Evolutionary conservation across 768 basidiomycete genomes (phyloP).

Genomic region (Rhizopogon vesiculosus): DNA sequence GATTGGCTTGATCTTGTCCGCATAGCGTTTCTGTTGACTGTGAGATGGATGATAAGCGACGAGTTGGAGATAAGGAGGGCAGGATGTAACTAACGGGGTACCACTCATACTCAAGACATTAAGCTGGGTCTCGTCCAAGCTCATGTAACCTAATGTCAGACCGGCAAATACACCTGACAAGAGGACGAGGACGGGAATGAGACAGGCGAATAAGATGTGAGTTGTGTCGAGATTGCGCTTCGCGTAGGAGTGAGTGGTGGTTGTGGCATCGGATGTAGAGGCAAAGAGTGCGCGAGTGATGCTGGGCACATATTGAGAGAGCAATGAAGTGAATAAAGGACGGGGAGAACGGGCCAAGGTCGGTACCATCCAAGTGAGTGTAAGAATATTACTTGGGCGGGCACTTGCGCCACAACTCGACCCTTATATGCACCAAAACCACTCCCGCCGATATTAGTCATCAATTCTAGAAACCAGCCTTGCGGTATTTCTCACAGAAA

Average conservation of each 20-base stretch:
- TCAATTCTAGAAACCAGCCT: not conserved
- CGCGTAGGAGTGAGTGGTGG: constrained; percentile 20
- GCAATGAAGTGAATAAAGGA: constrained; percentile 37
- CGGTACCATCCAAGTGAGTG: constrained; percentile 34
- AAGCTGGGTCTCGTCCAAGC: constrained; percentile 87
- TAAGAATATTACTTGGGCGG: not conserved
- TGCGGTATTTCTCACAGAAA: no score
- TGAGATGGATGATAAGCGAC: not conserved
- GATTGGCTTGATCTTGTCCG: constrained; percentile 82
- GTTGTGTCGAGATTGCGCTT: constrained; percentile 23
- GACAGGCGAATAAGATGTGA: constrained; percentile 37
- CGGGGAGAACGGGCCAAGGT: constrained; percentile 36
- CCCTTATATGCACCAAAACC: not conserved
- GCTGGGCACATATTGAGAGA: constrained; percentile 40
- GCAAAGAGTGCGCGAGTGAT: constrained; percentile 24
- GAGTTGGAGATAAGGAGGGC: not conserved
- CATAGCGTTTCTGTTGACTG: constrained; percentile 76
- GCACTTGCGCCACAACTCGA: not conserved
- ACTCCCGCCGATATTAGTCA: not conserved
- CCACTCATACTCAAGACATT: constrained; percentile 84
- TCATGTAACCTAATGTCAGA: constrained; percentile 89
- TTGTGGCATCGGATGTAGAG: not conserved
- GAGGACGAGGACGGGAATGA: constrained; percentile 83
- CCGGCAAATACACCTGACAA: constrained; percentile 88
- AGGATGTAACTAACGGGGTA: constrained; percentile 53